A percentile compares a stretch with the other conserved stretches of the same genome.
These are phyloP conservation scores for Apiotrichum montevideense DNA, from an alignment of 1,284 basidiomycete genomes.

Conservation along the genomic window DNA sequence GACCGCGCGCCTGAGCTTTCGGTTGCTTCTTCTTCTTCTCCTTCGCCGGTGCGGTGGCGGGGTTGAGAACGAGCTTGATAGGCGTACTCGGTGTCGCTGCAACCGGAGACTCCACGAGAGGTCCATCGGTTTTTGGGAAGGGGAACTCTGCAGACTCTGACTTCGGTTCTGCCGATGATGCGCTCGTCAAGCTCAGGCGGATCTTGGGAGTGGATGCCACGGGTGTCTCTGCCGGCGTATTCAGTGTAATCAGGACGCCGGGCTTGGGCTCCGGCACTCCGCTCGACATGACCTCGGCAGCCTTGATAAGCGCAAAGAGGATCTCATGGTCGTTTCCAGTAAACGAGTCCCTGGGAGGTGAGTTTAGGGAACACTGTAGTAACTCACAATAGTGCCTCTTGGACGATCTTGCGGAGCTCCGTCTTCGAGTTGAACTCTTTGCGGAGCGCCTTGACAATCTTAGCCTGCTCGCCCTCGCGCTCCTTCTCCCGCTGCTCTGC, in stretches of 20 bases:
- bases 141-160: constrained; percentile 17
- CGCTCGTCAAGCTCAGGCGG: constrained; percentile 26
- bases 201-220: constrained; percentile 42
- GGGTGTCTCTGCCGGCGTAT: constrained; percentile 66
- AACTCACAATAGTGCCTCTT: constrained; percentile 27
- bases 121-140: constrained; percentile 15
- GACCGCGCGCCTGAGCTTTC: constrained; percentile 72
- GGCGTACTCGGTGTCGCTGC: constrained; percentile 34
- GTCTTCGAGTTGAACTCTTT: constrained; percentile 70
- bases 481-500: constrained; percentile 24
- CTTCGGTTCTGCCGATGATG: background rate
- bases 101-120: constrained; percentile 43
- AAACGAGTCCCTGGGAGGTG: constrained; percentile 23
- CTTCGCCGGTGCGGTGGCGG: constrained; percentile 20
- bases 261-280: constrained; percentile 76
- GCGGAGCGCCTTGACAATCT: constrained; percentile 66
- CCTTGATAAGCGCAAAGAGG: constrained; percentile 82
- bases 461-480: constrained; percentile 48
- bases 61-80: constrained; percentile 40
- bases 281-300: constrained; percentile 82
- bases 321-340: constrained; percentile 72
- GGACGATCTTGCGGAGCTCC: constrained; percentile 59
- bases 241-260: constrained; percentile 74
- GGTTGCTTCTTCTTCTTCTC: constrained; percentile 53
- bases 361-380: constrained; percentile 3